A percentile compares a stretch with the other conserved stretches of the same genome.
Evolutionary conservation across 768 basidiomycete genomes (phyloP).

Genomic region (Termitomyces sp.): DNA sequence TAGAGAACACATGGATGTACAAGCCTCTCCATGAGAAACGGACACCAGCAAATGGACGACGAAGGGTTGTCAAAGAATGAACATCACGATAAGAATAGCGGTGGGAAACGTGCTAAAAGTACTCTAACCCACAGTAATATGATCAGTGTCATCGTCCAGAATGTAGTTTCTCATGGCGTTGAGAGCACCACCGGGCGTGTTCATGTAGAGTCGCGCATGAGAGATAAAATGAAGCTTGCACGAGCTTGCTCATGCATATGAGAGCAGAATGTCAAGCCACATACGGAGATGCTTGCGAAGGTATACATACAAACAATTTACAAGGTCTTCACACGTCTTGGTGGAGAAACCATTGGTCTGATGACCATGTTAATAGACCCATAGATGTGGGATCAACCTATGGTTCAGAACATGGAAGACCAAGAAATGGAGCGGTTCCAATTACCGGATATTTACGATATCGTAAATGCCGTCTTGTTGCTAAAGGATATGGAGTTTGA

Average conservation of each 20-base stretch:
- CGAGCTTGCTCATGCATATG: slow-evolving; percentile 2
- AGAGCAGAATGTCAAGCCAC: slow-evolving; percentile 17
- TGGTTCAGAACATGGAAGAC: background rate
- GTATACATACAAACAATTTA: background rate
- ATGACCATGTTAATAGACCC: slow-evolving; percentile 1
- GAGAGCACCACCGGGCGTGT: background rate
- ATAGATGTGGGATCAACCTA: background rate
- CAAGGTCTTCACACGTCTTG: slow-evolving; percentile 6
- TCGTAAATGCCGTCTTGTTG: background rate
- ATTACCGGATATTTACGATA: background rate
- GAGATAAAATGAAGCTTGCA: slow-evolving; percentile 7
- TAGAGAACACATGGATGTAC: background rate
- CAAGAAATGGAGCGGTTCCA: slow-evolving; percentile 3
- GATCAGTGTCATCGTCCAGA: background rate
- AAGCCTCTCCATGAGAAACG: background rate
- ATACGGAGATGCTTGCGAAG: background rate
- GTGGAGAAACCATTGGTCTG: slow-evolving; percentile 3
- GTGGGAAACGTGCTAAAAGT: background rate
- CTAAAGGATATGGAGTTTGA: background rate
- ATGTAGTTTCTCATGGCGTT: background rate
- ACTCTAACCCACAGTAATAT: background rate
- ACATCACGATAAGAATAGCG: background rate
- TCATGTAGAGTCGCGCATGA: slow-evolving; percentile 10
- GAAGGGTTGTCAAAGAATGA: background rate
- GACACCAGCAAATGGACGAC: background rate